These are phyloP conservation scores for Trichoderma breve DNA, from an alignment of 2,329 filamentous ascomycete species.

Conservation along the genomic window DNA sequence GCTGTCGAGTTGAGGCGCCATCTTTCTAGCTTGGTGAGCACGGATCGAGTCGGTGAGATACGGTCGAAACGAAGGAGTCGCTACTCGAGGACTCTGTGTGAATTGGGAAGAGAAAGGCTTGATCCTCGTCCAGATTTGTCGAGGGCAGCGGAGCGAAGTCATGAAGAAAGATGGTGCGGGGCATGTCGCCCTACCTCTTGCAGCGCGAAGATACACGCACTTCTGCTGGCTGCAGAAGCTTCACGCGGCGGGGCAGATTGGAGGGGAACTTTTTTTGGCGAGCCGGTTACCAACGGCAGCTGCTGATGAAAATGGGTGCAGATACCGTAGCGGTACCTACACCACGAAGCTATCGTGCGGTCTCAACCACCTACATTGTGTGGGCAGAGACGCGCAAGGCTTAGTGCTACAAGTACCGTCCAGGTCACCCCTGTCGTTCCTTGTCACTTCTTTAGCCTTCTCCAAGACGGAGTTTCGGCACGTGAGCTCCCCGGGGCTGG, in stretches of 20 bases:
- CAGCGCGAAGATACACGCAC: slow-evolving; percentile 20
- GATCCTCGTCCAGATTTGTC: slow-evolving; percentile 22
- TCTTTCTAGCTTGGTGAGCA: slow-evolving; percentile 65
- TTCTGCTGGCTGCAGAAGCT: slow-evolving; percentile 15
- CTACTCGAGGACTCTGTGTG: slow-evolving; percentile 8
- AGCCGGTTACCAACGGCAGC: slow-evolving; percentile 32
- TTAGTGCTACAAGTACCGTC: not conserved
- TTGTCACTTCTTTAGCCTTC: not conserved
- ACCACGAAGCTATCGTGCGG: not conserved
- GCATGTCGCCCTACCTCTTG: slow-evolving; percentile 38
- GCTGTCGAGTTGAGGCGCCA: slow-evolving; percentile 86
- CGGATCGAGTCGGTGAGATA: slow-evolving; percentile 56
- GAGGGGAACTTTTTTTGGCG: slow-evolving; percentile 15
- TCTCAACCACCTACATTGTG: not conserved
- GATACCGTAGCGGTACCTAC: not conserved
- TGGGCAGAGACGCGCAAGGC: not conserved
- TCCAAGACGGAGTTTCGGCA: not conserved
- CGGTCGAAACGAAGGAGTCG: slow-evolving; percentile 29
- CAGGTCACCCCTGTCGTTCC: not conserved
- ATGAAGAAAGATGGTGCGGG: slow-evolving; percentile 44
- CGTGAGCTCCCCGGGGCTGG: not conserved
- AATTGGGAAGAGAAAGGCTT: slow-evolving; percentile 26
- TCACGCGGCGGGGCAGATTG: slow-evolving; percentile 18
- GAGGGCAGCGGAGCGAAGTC: slow-evolving; percentile 30
- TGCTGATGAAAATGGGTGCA: not conserved